Base-by-base conservation (phyloP, 805 yeast species). In the Starmerella scarabaei region DNA sequence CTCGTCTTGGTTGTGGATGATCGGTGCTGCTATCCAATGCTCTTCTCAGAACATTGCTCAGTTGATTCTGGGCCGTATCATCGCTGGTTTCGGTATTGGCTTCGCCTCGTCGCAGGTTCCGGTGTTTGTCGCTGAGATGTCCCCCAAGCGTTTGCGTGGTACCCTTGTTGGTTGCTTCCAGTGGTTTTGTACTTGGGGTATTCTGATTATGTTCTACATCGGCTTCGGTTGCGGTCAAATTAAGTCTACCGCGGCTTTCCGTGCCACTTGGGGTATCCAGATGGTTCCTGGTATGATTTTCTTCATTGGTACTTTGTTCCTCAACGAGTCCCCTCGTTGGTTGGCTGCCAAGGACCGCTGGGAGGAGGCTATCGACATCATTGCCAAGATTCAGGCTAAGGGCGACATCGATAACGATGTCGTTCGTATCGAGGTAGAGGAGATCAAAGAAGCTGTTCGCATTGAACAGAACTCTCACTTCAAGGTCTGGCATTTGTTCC, bases 21-120 rank as follows among this genome's bases (percentile, higher is more conserved):
- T 74, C 35, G 93, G 93, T 7, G 72, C 79, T 12, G 63, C 72
- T 17, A 55, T 72, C 35, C 76, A 72, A 51, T 58, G 66, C 43
- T 61, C 74, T 7, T 50, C 74, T 14, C 65, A 57, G 40, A 59
- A 65, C 48, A 53, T 59, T 18, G 66, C 63, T 20, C 71, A 66
- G 54, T 59, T 66, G 41, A 69, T 71, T 51, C 55, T 64, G 46
- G 81, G 80, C 19, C 67, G 81, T 49, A 53, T 74, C 21, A 69
- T 77, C 46, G 60, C 79, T 33, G 84, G 83, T 46, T 48, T 73
- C 33, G 81, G 77, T 53, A 67, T 77, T 41, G 84, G 83, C 47
- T 63, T 75, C 40, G 76, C 78, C 43, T 71, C 81, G 4, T 65
- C 79, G 11, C 77, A 68, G 48, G 79, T 75, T 27, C 84, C 84